Evolutionary conservation across 768 basidiomycete species (phyloP), one percentile per base, ranked within the genome.

Genomic region (Tylopilus subfusipes): DNA sequence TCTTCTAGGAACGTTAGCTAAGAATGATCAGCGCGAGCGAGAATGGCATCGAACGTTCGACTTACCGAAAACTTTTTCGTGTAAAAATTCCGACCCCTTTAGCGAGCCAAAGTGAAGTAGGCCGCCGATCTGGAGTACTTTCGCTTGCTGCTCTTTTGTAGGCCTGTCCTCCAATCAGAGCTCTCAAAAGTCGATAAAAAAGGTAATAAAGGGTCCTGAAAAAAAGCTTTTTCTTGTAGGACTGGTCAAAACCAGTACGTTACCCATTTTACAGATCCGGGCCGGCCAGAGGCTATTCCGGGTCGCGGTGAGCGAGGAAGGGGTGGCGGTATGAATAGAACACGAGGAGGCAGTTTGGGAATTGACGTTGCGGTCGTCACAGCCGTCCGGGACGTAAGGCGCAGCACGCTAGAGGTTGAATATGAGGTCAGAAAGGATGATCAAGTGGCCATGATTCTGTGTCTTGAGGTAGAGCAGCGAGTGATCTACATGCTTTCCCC

Each of bases 1-100:
- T 97, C 94, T 5, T 93, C 83, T 0, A 86, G 87, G 62, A 96
- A 96, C 94, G 95, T 96, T 1, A 86, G 85, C 88, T 92, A 56
- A 2, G 54, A 55, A 47, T 22, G n/a, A 40, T 63, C 29, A 16
- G 42, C 8, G 14, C 3, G 30, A 27, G 48, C 27, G 10, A 6
- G 18, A 1, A 49, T 5, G 8, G 18, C 2, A 10, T 22, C 13
- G 13, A 4, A 4, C 2, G 10, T 18, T 18, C 36, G 25, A 27
- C 25, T 27, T 27, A 7, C 25, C 3, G 25, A 27, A 27, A 27
- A 7, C 25, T 27, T 4, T 27, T 27, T 27, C 25, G 25, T 27
- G 7, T 7, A 27, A 27, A 27, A 90, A 5, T 57, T 58, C 95
- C 93, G 96, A 0, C 89, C 88, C 9, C 71, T 68, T 33, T 68